A percentile compares a stretch with the other conserved stretches of the same genome.
These are phyloP conservation scores for Euphorbia pulcherrima DNA, from an alignment of 345 rosid genomes.

Conservation along the genomic window DNA sequence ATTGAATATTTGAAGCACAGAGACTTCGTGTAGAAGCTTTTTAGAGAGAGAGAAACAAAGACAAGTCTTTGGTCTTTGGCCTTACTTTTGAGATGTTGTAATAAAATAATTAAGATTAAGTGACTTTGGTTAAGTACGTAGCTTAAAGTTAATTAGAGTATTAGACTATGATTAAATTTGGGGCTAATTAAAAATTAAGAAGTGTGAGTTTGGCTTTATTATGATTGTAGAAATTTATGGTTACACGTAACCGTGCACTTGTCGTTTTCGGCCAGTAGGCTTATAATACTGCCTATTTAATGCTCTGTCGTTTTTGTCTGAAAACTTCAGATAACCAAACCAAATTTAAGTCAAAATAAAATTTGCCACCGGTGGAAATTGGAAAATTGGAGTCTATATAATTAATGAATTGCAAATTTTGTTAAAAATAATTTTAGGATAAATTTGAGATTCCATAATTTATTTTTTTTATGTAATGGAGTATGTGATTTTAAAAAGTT, in stretches of 20 bases:
- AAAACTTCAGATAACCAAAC: neutral
- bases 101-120: neutral
- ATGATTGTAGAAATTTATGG: neutral
- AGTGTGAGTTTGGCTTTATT: neutral
- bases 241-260: slow-evolving; percentile 16
- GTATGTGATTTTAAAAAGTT: too few species aligned
- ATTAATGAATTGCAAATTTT: too few species aligned
- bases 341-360: neutral
- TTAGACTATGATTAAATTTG: neutral
- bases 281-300: neutral
- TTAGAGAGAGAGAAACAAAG: neutral
- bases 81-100: slow-evolving; percentile 19
- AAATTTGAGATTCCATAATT: too few species aligned
- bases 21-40: slow-evolving; percentile 10
- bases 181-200: neutral
- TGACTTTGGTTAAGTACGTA: slow-evolving; percentile 3
- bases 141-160: neutral
- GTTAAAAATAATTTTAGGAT: too few species aligned
- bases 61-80: neutral
- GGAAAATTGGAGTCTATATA: neutral
- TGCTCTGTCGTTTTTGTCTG: slow-evolving; percentile 45
- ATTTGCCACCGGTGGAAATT: neutral
- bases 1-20: neutral
- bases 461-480: too few species aligned
- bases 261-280: slow-evolving; percentile 9